A percentile compares a stretch with the other conserved stretches of the same genome.
phyloP scores from a whole-genome alignment of 768 basidiomycete species.

The Boletus patriciae region DNA sequence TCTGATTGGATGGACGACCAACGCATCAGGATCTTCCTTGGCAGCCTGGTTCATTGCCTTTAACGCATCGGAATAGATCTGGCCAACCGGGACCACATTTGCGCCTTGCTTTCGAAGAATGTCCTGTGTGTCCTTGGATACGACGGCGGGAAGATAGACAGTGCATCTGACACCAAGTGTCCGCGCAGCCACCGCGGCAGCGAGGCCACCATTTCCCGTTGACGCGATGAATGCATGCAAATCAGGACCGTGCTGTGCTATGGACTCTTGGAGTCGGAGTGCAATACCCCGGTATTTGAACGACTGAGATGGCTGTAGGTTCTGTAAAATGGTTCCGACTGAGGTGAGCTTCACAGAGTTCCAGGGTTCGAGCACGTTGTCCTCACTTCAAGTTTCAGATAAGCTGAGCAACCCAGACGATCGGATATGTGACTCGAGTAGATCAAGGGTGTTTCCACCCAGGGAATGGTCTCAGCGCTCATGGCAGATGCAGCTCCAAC shows the following conservation, averaged over 20 bases:
- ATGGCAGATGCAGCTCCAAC: background rate
- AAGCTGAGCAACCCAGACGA: slow-evolving; percentile 49
- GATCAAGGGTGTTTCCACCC: slow-evolving; percentile 66
- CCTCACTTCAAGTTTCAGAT: slow-evolving; percentile 72
- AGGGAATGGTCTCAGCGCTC: slow-evolving; percentile 24
- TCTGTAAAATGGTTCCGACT: slow-evolving; percentile 42
- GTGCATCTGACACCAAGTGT: slow-evolving; percentile 58
- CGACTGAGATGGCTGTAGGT: slow-evolving; percentile 68
- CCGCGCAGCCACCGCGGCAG: slow-evolving; percentile 62
- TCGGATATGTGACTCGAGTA: slow-evolving; percentile 60
- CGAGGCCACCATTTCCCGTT: slow-evolving; percentile 79
- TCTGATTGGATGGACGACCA: background rate
- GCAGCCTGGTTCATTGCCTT: slow-evolving; percentile 49
- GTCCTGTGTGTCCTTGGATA: slow-evolving; percentile 46
- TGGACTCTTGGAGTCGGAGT: slow-evolving; percentile 53
- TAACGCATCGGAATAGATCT: slow-evolving; percentile 58
- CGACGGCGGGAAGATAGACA: slow-evolving; percentile 63
- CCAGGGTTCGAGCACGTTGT: background rate
- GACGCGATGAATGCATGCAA: slow-evolving; percentile 72
- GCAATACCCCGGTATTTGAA: slow-evolving; percentile 79
- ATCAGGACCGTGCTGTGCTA: slow-evolving; percentile 47
- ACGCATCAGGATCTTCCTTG: slow-evolving; percentile 48
- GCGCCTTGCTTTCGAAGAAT: slow-evolving; percentile 55
- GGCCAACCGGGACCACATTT: slow-evolving; percentile 56
- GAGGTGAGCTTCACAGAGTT: background rate